phyloP scores from a whole-genome alignment of 176 grass and related monocot genomes.

The Oryza longistaminata region DNA sequence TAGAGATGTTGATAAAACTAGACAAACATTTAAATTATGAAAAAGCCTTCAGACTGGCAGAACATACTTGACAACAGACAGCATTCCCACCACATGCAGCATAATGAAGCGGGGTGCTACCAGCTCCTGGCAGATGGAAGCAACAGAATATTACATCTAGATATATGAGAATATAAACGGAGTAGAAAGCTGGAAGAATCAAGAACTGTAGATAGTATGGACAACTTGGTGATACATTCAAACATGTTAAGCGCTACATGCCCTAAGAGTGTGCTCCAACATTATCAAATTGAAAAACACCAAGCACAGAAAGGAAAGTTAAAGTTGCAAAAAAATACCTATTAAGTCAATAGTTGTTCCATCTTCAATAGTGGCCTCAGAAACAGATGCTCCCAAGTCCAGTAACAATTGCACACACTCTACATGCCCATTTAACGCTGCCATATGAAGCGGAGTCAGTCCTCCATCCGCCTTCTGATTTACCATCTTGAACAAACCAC shows the following conservation, averaged over 20 bases:
- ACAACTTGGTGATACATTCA: background rate
- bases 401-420: conserved; percentile 85
- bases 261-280: background rate
- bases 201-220: background rate
- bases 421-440: conserved; percentile 79
- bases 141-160: background rate
- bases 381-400: conserved; percentile 75
- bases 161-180: conserved; percentile 5
- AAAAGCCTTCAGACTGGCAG: background rate
- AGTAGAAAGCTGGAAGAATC: conserved; percentile 7
- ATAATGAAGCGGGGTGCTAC: conserved; percentile 96
- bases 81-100: conserved; percentile 94
- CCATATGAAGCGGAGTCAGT: conserved; percentile 93
- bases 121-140: conserved; percentile 65
- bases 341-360: conserved; percentile 88
- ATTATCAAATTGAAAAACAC: background rate
- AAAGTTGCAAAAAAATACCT: conserved; percentile 52
- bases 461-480: conserved; percentile 83
- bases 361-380: conserved; percentile 80
- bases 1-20: conserved; percentile 31
- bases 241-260: conserved; percentile 21
- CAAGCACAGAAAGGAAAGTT: background rate
- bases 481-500: conserved; percentile 59
- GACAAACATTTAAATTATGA: conserved; percentile 12
- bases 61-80: conserved; percentile 90